Conservation (phyloP, 345 rosid species). For the Rhizophora apiculata region DNA sequence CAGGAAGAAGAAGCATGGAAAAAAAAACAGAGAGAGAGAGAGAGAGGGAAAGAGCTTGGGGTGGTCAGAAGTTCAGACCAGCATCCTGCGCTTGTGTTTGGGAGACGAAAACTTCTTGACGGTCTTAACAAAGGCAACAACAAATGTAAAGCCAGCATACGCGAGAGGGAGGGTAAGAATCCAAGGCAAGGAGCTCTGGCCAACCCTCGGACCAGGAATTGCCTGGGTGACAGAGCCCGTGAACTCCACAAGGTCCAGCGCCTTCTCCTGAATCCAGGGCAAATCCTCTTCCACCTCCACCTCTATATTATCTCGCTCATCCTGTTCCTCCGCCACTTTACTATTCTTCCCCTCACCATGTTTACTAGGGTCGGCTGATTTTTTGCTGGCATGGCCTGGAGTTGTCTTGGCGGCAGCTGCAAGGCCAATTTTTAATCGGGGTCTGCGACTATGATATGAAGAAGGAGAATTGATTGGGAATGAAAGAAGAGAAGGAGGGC, state of each 20-base stretch:
- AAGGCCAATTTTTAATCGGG: slow-evolving; percentile 3
- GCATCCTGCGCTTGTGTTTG: slow-evolving; percentile 54
- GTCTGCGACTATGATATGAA: slow-evolving; percentile 14
- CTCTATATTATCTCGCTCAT: slow-evolving; percentile 66
- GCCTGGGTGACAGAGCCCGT: slow-evolving; percentile 91
- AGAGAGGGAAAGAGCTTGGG: too few species aligned
- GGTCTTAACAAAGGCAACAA: slow-evolving; percentile 77
- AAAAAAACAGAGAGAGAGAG: too few species aligned
- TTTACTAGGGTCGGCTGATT: background rate
- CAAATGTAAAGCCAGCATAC: slow-evolving; percentile 67
- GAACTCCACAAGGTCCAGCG: slow-evolving; percentile 82
- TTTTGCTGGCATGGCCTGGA: too few species aligned
- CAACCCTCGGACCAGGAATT: slow-evolving; percentile 92
- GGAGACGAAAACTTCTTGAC: slow-evolving; percentile 73
- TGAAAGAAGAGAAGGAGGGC: slow-evolving; percentile 18
- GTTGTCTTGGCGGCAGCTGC: slow-evolving; percentile 9
- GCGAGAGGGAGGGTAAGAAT: slow-evolving; percentile 82
- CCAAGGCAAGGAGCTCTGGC: slow-evolving; percentile 88
- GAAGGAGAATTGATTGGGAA: slow-evolving; percentile 4
- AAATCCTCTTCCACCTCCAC: slow-evolving; percentile 85
- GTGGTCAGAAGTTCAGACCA: slow-evolving; percentile 34
- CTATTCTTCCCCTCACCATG: slow-evolving; percentile 28
- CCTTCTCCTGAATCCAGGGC: slow-evolving; percentile 94
- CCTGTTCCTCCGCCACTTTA: slow-evolving; percentile 60
- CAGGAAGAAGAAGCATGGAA: too few species aligned